Evolutionary conservation across 768 basidiomycete species (phyloP), one percentile per base, ranked within the genome.

Genomic region (Lactarius pseudohatsudake): DNA sequence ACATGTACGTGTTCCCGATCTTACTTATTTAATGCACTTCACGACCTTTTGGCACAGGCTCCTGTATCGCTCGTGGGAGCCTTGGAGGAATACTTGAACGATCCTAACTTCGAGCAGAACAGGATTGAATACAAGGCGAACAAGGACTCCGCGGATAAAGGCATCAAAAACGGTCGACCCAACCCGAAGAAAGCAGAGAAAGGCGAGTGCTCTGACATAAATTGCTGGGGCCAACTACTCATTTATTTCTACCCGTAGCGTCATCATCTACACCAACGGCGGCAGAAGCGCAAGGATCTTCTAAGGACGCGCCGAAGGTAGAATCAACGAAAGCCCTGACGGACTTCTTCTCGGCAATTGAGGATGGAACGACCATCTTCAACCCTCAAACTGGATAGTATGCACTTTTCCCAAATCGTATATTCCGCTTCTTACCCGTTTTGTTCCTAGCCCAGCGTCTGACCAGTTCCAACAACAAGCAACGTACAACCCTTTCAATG

Each of bases 81-180:
- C 22, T 82, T 99, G 36, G 91, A 98, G 75, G 96, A 98, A 73
- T 99, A 98, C 75, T 82, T 99, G 59, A 88, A 93, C 64, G 97
- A 99, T 76, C 92, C 96, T 28, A 94, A 94, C 73, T 99, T 99
- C 71, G 97, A 98, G 76, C 88, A 92, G 77, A 98, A 98, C 76
- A 80, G 96, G 68, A 79, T 90, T 10, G 97, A 98, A 73, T 98
- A 99, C 79, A 94, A 84, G 77, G 81, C 87, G 28, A 93, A 87
- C 75, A 92, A 92, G 76, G 83, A 81, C 6, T 81, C 85, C 3
- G 83, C 84, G 3, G 91, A 91, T 67, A 75, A 74, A 62, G 74
- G 72, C 26, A 69, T 75, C 11, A 74, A 61, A 61, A 69, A 69
- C 22, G 77, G 69, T 50, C 50, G 60, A 30, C 36, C 60, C 18